phyloP scores from a whole-genome alignment of 2,329 filamentous ascomycete species.

The Fusarium protoensiforme region DNA sequence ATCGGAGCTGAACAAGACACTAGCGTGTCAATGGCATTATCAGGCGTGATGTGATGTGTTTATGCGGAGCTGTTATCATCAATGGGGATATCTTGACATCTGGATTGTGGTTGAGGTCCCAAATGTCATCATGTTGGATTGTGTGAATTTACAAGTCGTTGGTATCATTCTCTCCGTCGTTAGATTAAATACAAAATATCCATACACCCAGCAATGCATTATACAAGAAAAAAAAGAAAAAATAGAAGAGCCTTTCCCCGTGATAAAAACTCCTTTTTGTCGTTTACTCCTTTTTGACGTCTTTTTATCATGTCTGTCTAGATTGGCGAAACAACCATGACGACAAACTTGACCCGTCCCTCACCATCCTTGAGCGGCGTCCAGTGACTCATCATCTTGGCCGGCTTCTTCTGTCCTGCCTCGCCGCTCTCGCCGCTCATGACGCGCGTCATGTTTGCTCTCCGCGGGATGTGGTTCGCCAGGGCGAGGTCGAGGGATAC shows the following conservation, averaged over 20 bases:
- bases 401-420: constrained; percentile 32
- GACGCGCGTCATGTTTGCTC: constrained; percentile 35
- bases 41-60: neutral
- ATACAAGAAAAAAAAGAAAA: neutral
- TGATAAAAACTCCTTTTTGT: neutral
- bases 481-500: constrained; percentile 46
- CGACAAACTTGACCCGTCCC: constrained; percentile 40
- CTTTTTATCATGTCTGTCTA: neutral
- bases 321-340: constrained; percentile 36
- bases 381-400: constrained; percentile 45
- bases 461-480: constrained; percentile 41
- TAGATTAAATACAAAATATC: constrained; percentile 32
- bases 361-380: constrained; percentile 41
- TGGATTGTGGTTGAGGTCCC: neutral
- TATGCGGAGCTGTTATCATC: neutral
- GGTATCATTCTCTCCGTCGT: constrained; percentile 35
- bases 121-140: neutral
- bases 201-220: constrained; percentile 12
- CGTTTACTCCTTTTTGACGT: neutral
- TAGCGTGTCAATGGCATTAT: neutral
- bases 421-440: constrained; percentile 24
- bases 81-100: neutral
- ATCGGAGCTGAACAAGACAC: neutral
- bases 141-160: constrained; percentile 25
- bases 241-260: neutral